Conservation (phyloP, 306 rosid species). For the Arachis stenosperma region DNA sequence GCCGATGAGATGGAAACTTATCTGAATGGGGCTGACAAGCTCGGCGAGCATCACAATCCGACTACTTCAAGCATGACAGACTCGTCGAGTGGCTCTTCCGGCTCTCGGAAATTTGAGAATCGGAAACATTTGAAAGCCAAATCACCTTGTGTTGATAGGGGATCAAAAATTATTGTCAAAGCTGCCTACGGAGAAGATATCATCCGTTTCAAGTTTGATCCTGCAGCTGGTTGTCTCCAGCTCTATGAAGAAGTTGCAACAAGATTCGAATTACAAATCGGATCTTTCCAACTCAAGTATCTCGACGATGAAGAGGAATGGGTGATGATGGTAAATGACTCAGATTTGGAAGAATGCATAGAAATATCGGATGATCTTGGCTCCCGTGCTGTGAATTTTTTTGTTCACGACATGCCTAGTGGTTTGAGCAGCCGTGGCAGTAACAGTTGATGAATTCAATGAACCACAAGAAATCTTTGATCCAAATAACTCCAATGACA, state of each 20-base stretch:
- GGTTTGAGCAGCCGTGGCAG: slow-evolving; percentile 59
- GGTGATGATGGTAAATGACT: slow-evolving; percentile 85
- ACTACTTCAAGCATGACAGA: slow-evolving; percentile 8
- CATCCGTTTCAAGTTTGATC: slow-evolving; percentile 80
- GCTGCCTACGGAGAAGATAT: slow-evolving; percentile 78
- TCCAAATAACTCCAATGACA: too few species aligned
- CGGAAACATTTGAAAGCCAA: slow-evolving; percentile 48
- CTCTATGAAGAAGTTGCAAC: slow-evolving; percentile 78
- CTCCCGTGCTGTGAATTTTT: slow-evolving; percentile 61
- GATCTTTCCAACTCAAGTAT: slow-evolving; percentile 82
- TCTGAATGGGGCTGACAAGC: too few species aligned
- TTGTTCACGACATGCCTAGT: slow-evolving; percentile 67
- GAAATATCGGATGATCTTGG: slow-evolving; percentile 76
- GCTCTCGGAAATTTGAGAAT: slow-evolving; percentile 74
- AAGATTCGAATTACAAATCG: slow-evolving; percentile 72
- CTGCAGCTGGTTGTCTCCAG: slow-evolving; percentile 65
- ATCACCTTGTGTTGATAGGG: slow-evolving; percentile 48
- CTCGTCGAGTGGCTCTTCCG: slow-evolving; percentile 69
- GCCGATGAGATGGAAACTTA: too few species aligned
- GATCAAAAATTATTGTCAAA: slow-evolving; percentile 69
- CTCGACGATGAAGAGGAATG: slow-evolving; percentile 94
- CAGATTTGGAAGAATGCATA: slow-evolving; percentile 81
- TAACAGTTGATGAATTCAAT: slow-evolving; percentile 44
- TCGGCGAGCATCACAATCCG: background rate
- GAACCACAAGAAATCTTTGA: too few species aligned